Base-by-base conservation (phyloP, 805 yeast genomes). In the Kluyveromyces wickerhamii region DNA sequence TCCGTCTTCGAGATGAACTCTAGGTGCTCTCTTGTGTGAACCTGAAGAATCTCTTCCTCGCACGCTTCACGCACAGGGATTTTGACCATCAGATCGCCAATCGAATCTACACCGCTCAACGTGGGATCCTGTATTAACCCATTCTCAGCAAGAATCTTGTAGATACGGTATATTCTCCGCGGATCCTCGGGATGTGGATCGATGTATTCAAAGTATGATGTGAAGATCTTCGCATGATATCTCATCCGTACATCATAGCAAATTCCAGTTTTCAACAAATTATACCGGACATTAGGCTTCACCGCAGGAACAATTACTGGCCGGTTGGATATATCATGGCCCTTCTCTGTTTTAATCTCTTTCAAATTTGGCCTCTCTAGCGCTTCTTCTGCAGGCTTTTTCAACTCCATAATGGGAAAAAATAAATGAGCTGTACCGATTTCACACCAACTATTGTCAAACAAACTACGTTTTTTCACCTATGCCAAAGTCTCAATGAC, bases 131-230 rank as follows among this genome's bases (percentile, higher is more conserved):
- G 72, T 37, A 92, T 79, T 11, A 92, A 67, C 0, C 98, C 98
- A 24, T 92, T 87, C 52, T 92, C 96, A 0, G 96, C 96, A 28
- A 92, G 69, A 27, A 83, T 81, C 61, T 92, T 87, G 64, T 92
- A 92, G 30, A 92, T 84, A 37, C 97, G 71, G 60, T 88, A 92
- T 23, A 89, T 88, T 47, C 99, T 75, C 42, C 98, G 71, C 8
- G 99, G 99, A 54, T 92, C 98, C 57, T 92, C 99, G 4, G 99
- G 99, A 55, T 92, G 99, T 2, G 97, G 98, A 54, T 92, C 98
- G 34, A 89, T 85, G 59, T 89, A 89, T 57, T 89, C 96, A 49
- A 75, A 83, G 47, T 89, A 85, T 2, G 92, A 81, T 3, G 95
- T 85, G 62, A 83, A 88, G 35, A 92, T 79, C 54, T 87, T 85